Evolutionary conservation across 345 rosid species (phyloP).

Genomic region (Diplotaxis tenuifolia): DNA sequence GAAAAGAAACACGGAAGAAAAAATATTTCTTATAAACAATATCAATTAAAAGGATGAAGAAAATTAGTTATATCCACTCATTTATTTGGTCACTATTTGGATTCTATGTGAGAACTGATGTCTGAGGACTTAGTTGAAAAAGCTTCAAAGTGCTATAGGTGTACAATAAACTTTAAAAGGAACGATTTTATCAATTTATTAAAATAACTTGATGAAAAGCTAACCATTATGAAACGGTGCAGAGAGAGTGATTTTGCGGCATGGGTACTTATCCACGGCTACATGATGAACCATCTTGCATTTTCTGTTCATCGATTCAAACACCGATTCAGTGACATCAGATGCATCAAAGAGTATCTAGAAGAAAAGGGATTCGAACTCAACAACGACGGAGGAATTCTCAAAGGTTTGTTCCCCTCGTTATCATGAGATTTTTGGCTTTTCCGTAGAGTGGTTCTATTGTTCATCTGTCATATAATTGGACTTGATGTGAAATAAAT

Average conservation of each 20-base stretch:
- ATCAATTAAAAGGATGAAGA: too few species aligned
- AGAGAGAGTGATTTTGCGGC: conserved; percentile 93
- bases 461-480: neutral
- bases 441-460: neutral
- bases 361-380: conserved; percentile 69
- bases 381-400: conserved; percentile 79
- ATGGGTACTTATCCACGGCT: conserved; percentile 91
- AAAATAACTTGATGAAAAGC: neutral
- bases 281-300: conserved; percentile 85
- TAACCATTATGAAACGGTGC: neutral
- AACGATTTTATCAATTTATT: neutral
- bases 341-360: conserved; percentile 51
- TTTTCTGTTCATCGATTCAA: conserved; percentile 70
- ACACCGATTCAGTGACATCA: conserved; percentile 57
- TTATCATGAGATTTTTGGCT: neutral
- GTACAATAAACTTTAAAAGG: neutral
- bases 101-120: too few species aligned
- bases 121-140: neutral
- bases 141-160: neutral
- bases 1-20: too few species aligned
- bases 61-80: too few species aligned
- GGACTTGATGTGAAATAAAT: neutral
- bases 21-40: too few species aligned
- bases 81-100: too few species aligned
- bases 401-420: conserved; percentile 58